Evolutionary conservation across 768 basidiomycete species (phyloP), one percentile per base, ranked within the genome.

Genomic region (Termitomyces sp.): DNA sequence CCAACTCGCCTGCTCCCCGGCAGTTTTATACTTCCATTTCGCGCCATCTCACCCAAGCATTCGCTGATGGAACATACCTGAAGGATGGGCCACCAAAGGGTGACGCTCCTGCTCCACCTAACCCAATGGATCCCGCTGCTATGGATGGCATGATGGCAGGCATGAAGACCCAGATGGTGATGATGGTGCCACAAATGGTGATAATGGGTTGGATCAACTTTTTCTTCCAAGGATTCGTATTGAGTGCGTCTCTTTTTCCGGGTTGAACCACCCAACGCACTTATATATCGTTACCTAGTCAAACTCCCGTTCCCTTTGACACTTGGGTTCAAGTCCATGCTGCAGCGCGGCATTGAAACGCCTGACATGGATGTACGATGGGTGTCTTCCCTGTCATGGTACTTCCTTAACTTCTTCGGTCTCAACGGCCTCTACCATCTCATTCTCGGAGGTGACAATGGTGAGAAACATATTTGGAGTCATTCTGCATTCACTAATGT

Each of bases 201-300:
- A 93, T 98, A 64, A 98, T 98, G 96, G 95, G 94, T 52, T 98
- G 96, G 92, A 98, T 99, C 74, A 98, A 94, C 72, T 94, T 95
- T 72, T 99, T 99, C 85, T 99, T 98, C 76, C 90, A 96, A 67
- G 97, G 97, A 30, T 98, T 98, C 70, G 91, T 99, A 58, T 80
- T 98, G 57, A 98, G 96, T 98, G 70, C 71, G 95, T 85, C 38
- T 54, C 36, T 53, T 48, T 22, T 28, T 43, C 51, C 22, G 16
- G 7, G 10, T 43, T 22, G 38, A 24, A 41, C 26, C 16, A 3
- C 24, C 11, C 22, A 20, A 8, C 20, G 43, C 20, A 51, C 32
- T 57, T 26, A 62, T 13, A 38, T 22, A 8, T 43, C 40, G 14
- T 51, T n/a, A 48, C 24, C 30, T 66, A 98, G 96, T 97, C 72